Evolutionary conservation across 2,329 filamentous ascomycete species (phyloP), one percentile per base, ranked within the genome.

Genomic region (Epichloe bromicola): DNA sequence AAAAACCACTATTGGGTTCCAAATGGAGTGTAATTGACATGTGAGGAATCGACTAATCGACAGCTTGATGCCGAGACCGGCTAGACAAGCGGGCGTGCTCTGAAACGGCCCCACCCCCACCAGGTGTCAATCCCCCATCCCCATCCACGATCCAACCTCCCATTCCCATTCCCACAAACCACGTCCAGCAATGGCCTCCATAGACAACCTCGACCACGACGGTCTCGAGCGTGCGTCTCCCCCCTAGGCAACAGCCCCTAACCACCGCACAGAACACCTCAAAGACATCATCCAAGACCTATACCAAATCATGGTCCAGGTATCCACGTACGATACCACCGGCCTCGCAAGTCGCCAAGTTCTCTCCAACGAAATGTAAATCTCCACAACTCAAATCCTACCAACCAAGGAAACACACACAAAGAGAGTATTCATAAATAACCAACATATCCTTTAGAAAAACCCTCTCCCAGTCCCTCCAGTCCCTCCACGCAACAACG

Each of bases 261-360:
- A 37, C 19, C 10, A 7, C 33, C 33, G 4, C 3, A 14, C 58
- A 81, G 79, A 74, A 58, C 71, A 78, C 65, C 70, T 82, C 66
- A 79, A 81, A 60, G 73, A 79, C 59, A 71, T 80, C 54, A 79
- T 83, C 63, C 78, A 82, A 60, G 77, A 80, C 57, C 73, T 83
- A 40, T 83, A 79, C 70, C 73, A 80, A 58, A 66, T 82, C 53
- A 78, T 82, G 72, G 76, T 84, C 44, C 79, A 83, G 60, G 71
- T 78, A 30, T 73, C 76, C 34, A 74, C 75, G 53, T 85, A 83
- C 69, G 79, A 83, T 68, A 67, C 70, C 40, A 68, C 71, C 53
- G 66, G 67, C 53, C 70, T 71, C 1, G 69, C 78, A 12, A 75
- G 74, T 39, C 71, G 70, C 56, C 76, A 82, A 38, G 76, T 81